Evolutionary conservation across 305 asterid genomes (phyloP).

Genomic region (Fraxinus greggii): DNA sequence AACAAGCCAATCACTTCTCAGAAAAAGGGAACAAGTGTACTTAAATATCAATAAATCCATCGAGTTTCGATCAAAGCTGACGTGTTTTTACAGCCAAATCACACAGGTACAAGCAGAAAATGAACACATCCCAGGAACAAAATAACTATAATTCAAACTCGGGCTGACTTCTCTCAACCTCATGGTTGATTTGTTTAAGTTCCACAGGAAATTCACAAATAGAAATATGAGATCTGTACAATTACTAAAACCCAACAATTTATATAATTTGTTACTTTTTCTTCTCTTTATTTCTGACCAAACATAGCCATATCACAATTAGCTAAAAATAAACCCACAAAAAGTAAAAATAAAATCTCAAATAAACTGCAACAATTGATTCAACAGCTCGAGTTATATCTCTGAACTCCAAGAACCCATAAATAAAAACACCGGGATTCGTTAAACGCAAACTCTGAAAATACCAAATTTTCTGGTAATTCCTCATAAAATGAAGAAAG

Average conservation of each 20-base stretch:
- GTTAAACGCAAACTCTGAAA: slow-evolving; percentile 20
- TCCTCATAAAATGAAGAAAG: background rate
- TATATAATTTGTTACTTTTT: background rate
- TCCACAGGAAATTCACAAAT: slow-evolving; percentile 14
- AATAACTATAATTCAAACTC: slow-evolving; percentile 1
- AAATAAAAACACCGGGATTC: slow-evolving; percentile 15
- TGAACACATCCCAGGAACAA: background rate
- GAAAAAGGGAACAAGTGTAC: background rate
- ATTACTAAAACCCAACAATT: slow-evolving; percentile 4
- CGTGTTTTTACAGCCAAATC: background rate
- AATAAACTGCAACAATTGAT: background rate
- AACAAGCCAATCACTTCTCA: background rate
- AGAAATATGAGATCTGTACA: slow-evolving; percentile 34
- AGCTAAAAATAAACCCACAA: background rate
- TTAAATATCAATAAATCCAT: background rate
- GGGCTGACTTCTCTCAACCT: slow-evolving; percentile 24
- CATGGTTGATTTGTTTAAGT: background rate
- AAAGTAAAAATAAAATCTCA: background rate
- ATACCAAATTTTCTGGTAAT: slow-evolving; percentile 12
- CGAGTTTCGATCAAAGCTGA: background rate
- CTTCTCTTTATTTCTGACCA: background rate
- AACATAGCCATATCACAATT: slow-evolving; percentile 2
- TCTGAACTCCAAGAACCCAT: slow-evolving; percentile 12
- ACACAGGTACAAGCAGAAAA: background rate
- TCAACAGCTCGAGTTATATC: background rate